phyloP scores from a whole-genome alignment of 1,284 basidiomycete genomes.

The Cystobasidium slooffiae region DNA sequence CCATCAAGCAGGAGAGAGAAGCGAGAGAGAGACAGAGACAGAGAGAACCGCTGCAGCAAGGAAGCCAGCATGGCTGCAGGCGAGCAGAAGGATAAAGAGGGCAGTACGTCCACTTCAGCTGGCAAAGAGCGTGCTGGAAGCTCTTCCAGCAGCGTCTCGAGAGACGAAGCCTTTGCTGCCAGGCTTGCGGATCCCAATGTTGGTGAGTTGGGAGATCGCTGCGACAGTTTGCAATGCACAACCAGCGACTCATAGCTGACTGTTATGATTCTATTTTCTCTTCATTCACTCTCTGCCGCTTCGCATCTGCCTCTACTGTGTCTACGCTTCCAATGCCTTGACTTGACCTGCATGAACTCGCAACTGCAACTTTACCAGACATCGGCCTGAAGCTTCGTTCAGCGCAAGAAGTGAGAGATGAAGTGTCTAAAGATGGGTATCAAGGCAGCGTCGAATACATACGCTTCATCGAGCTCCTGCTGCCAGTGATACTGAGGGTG shows the following conservation, averaged over 20 bases:
- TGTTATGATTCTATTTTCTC: neutral
- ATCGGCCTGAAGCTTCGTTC: conserved; percentile 42
- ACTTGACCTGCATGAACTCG: neutral
- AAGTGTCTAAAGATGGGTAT: conserved; percentile 39
- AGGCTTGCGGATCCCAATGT: conserved; percentile 41
- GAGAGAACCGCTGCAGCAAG: conserved; percentile 19
- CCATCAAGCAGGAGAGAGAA: neutral
- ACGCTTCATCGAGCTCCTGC: conserved; percentile 42
- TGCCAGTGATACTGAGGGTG: conserved; percentile 42
- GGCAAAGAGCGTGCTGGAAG: conserved; percentile 39
- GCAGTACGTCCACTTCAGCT: conserved; percentile 7
- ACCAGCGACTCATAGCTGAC: neutral
- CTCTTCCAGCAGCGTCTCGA: conserved; percentile 33
- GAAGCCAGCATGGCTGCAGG: conserved; percentile 23
- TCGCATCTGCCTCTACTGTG: neutral
- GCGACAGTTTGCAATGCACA: neutral
- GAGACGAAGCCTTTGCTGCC: conserved; percentile 41
- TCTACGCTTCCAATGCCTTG: neutral
- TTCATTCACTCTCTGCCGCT: neutral
- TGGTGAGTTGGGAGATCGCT: conserved; percentile 20
- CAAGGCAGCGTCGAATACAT: conserved; percentile 40
- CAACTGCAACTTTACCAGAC: conserved; percentile 11
- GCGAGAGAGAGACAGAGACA: neutral
- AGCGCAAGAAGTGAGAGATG: conserved; percentile 44
- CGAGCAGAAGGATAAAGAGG: conserved; percentile 33